Conservation (phyloP, 352 stramenopile species). For the Phytophthora cryptogea region DNA sequence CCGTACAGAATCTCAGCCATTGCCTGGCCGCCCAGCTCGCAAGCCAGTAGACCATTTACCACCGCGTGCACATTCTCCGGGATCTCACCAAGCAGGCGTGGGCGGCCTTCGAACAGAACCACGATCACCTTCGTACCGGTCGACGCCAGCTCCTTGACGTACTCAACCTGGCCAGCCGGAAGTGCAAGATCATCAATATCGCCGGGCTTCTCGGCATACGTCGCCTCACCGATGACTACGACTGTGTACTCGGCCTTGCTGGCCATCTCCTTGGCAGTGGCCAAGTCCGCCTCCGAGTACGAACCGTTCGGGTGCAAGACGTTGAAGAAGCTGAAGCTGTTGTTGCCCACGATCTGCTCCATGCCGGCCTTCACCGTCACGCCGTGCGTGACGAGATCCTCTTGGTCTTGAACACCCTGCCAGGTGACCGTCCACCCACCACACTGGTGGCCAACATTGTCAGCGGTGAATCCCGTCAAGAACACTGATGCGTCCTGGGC, state of each 20-base stretch:
- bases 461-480: constrained; percentile 43
- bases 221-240: constrained; percentile 62
- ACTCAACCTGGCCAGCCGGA: constrained; percentile 61
- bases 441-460: constrained; percentile 54
- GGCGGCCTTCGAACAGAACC: constrained; percentile 67
- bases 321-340: constrained; percentile 46
- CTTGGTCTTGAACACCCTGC: constrained; percentile 60
- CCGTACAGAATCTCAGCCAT: constrained; percentile 79
- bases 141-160: constrained; percentile 38
- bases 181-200: constrained; percentile 71
- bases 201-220: constrained; percentile 76
- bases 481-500: constrained; percentile 25
- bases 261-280: constrained; percentile 46
- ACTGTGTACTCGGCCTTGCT: constrained; percentile 48
- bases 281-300: constrained; percentile 41
- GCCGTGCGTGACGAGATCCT: constrained; percentile 38
- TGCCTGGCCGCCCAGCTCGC: constrained; percentile 67
- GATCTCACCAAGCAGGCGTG: constrained; percentile 58
- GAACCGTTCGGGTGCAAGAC: constrained; percentile 44
- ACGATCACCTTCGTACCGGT: constrained; percentile 60
- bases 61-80: constrained; percentile 55
- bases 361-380: constrained; percentile 50
- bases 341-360: constrained; percentile 19
- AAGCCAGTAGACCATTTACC: constrained; percentile 64
- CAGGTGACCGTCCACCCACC: constrained; percentile 72